These are phyloP conservation scores for Thelephora terrestris DNA, from an alignment of 1,284 basidiomycete species.

Conservation along the genomic window DNA sequence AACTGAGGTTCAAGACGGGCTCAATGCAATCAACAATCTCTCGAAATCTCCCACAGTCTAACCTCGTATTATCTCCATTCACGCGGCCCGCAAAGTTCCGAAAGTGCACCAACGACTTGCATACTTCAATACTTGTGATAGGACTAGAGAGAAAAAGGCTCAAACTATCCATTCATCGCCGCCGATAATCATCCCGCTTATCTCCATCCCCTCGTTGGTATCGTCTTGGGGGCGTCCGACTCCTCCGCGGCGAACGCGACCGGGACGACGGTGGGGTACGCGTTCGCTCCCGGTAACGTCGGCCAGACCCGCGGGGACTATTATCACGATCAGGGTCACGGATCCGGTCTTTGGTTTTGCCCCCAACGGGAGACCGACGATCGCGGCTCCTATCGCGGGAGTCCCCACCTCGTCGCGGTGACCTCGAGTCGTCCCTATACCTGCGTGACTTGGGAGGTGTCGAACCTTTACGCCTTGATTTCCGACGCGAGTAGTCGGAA, in stretches of 20 bases:
- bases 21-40: no score
- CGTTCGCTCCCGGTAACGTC: neutral
- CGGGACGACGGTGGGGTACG: slow-evolving; percentile 4
- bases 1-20: no score
- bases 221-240: neutral
- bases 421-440: slow-evolving; percentile 14
- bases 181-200: slow-evolving; percentile 11
- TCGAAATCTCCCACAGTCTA: no score
- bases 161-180: slow-evolving; percentile 13
- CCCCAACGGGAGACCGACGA: slow-evolving; percentile 10
- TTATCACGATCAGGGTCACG: neutral
- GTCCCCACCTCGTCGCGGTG: slow-evolving; percentile 8
- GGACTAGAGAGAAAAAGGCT: no score
- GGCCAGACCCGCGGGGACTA: neutral
- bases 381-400: slow-evolving; percentile 5
- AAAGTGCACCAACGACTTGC: no score
- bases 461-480: slow-evolving; percentile 20
- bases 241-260: neutral
- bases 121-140: no score
- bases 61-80: no score
- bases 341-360: neutral
- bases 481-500: slow-evolving; percentile 22
- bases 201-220: slow-evolving; percentile 8
- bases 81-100: no score
- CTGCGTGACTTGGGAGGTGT: slow-evolving; percentile 20